These are phyloP conservation scores for Begonia peltatifolia DNA, from an alignment of 306 rosid species.

Conservation along the genomic window DNA sequence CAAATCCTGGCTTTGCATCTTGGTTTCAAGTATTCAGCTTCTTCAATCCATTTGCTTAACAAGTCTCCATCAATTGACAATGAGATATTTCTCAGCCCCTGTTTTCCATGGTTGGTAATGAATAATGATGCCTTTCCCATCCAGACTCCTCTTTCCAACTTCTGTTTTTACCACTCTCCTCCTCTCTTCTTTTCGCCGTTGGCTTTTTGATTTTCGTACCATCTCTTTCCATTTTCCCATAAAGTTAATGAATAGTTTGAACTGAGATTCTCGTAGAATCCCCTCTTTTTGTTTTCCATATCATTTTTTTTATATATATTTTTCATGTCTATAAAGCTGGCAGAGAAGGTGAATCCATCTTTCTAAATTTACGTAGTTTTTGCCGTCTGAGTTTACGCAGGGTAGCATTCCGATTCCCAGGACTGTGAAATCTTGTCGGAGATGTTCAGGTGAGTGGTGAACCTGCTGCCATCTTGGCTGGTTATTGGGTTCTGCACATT, in stretches of 20 bases:
- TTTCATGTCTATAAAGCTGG: constrained; percentile 1
- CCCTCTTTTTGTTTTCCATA: constrained; percentile 26
- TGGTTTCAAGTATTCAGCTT: background rate
- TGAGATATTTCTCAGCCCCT: no score
- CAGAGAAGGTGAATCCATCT: background rate
- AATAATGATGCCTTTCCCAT: no score
- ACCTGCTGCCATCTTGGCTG: constrained; percentile 15
- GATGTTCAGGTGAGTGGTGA: constrained; percentile 17
- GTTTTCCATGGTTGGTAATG: no score
- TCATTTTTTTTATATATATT: constrained; percentile 10
- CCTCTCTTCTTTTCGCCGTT: constrained; percentile 7
- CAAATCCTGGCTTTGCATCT: constrained; percentile 33
- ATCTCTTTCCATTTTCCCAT: no score
- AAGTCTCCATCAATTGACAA: no score
- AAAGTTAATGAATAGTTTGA: background rate
- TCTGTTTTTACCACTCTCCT: constrained; percentile 1
- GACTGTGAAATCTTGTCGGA: constrained; percentile 41
- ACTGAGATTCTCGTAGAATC: constrained; percentile 35
- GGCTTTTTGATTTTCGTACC: no score
- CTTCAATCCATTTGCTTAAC: no score
- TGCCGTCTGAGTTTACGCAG: constrained; percentile 16
- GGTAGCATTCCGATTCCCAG: constrained; percentile 16
- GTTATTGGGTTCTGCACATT: constrained; percentile 18
- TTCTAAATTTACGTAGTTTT: constrained; percentile 5
- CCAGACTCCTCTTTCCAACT: no score